phyloP scores from a whole-genome alignment of 1,139 yeast species.

The Geotrichum citri-aurantii region DNA sequence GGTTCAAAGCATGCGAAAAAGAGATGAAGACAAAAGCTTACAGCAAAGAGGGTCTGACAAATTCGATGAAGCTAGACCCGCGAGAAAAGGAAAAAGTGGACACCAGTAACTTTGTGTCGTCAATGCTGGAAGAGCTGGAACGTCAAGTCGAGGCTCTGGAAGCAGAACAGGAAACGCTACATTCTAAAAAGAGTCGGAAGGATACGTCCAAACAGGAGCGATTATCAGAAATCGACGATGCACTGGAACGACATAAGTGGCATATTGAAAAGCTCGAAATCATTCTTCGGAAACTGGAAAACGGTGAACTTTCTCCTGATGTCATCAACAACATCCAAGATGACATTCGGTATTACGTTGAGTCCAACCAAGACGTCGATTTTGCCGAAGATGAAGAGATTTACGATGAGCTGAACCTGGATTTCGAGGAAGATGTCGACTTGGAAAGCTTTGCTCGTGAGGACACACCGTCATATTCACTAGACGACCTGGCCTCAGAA shows the following conservation, averaged over 20 bases:
- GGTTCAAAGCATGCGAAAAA: slow-evolving; percentile 92
- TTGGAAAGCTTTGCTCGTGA: slow-evolving; percentile 36
- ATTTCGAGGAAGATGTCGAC: slow-evolving; percentile 52
- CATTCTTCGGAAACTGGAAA: slow-evolving; percentile 71
- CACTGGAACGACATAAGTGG: slow-evolving; percentile 69
- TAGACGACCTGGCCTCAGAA: slow-evolving; percentile 39
- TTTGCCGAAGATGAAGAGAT: slow-evolving; percentile 93
- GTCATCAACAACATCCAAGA: slow-evolving; percentile 76
- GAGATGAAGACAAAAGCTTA: slow-evolving; percentile 94
- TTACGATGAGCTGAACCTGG: slow-evolving; percentile 80
- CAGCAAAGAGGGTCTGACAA: slow-evolving; percentile 85
- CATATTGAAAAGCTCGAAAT: slow-evolving; percentile 76
- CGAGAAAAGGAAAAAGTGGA: slow-evolving; percentile 77
- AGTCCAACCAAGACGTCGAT: slow-evolving; percentile 92
- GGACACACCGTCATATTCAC: slow-evolving; percentile 25
- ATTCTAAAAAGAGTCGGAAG: slow-evolving; percentile 53
- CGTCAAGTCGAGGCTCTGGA: slow-evolving; percentile 77
- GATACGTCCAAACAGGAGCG: slow-evolving; percentile 50
- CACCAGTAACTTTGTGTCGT: slow-evolving; percentile 63
- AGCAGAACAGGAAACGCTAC: slow-evolving; percentile 62
- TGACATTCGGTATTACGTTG: slow-evolving; percentile 90
- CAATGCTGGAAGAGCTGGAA: slow-evolving; percentile 74
- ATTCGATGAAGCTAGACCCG: slow-evolving; percentile 63
- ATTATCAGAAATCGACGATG: slow-evolving; percentile 57
- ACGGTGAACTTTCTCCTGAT: slow-evolving; percentile 78